Percentiles rank a stretch among this genome's conserved stretches.
Evolutionary conservation across 257 asterid species (phyloP).

Genomic region (Jacaranda mimosifolia): DNA sequence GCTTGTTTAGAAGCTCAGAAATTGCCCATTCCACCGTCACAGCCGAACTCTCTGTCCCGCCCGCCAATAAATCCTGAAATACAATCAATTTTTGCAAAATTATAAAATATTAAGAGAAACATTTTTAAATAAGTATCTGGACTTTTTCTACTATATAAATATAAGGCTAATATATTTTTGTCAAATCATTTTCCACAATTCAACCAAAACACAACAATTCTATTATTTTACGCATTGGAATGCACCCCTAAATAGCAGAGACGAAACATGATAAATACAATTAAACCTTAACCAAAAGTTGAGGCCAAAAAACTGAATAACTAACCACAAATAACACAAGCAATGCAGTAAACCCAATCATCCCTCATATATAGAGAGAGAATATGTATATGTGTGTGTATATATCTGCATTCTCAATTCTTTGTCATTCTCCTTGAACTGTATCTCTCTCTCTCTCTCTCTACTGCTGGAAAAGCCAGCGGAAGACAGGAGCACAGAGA

Average conservation of each 20-base stretch:
- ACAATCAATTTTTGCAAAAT: not conserved
- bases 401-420: not conserved
- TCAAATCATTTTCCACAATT: too few species aligned
- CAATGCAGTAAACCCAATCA: conserved; percentile 10
- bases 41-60: conserved; percentile 92
- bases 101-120: not conserved
- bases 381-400: not conserved
- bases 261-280: not conserved
- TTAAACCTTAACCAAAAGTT: conserved; percentile 43
- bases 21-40: conserved; percentile 94
- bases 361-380: not conserved
- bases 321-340: not conserved
- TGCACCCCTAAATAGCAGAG: not conserved
- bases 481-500: conserved; percentile 40
- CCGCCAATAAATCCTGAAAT: conserved; percentile 72
- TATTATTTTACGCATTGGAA: conserved; percentile 10
- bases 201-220: not conserved
- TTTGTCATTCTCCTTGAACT: not conserved
- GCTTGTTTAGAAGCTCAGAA: conserved; percentile 75
- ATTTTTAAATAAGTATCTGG: not conserved
- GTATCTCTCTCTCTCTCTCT: not conserved
- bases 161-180: too few species aligned
- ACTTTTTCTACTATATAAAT: too few species aligned
- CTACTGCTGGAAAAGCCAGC: conserved; percentile 38
- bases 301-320: conserved; percentile 25